Base-by-base conservation (phyloP, 345 rosid species). In the Syzygium jambos region DNA sequence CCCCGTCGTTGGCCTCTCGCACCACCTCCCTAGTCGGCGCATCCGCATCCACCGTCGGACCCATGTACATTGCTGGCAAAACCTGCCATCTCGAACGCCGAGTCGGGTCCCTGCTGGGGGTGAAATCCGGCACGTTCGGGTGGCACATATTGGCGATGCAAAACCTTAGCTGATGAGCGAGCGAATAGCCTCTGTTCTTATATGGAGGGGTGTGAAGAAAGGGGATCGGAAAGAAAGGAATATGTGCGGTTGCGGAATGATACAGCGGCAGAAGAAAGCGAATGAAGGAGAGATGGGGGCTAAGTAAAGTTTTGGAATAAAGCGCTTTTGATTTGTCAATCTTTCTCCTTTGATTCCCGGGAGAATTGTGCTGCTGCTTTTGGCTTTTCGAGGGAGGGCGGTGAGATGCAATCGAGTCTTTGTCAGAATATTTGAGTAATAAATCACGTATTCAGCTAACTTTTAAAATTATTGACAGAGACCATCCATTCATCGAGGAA, bases 1-100 rank as follows among this genome's bases (percentile, higher is more conserved):
- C 93, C 9, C 88, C 90, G 15, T 57, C 86, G 38, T 84, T 87
- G 51, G 88, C 86, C 5, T 21, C 88, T 59, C 55, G 89, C 63
- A 53, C 84, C 34, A 17, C 84, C 59, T 55, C 87, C 68, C 86
- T 65, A 22, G 30, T 13, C 14, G 49, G 87, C 25, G 16, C 82
- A 0, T 5, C 80, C 1, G n/a, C 86, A 23, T 49, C 51, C 56
- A 0, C 85, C 29, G 55, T 30, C 21, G 80, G 22, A 30, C 52
- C 61, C 4, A 49, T 12, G 12, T 29, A 57, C 11, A 43, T 23
- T 16, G 87, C 84, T 34, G 41, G 88, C 87, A 85, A 54, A 85
- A 89, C 84, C 3, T 23, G 38, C 91, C 92, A 86, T 68, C 89
- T 85, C 38, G 57, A 78, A 56, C 29, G 52, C 78, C 19, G 13